A percentile compares a stretch with the other conserved stretches of the same genome.
Evolutionary conservation across 2,329 filamentous ascomycete genomes (phyloP).

Genomic region (Neopestalotiopsis rosae): DNA sequence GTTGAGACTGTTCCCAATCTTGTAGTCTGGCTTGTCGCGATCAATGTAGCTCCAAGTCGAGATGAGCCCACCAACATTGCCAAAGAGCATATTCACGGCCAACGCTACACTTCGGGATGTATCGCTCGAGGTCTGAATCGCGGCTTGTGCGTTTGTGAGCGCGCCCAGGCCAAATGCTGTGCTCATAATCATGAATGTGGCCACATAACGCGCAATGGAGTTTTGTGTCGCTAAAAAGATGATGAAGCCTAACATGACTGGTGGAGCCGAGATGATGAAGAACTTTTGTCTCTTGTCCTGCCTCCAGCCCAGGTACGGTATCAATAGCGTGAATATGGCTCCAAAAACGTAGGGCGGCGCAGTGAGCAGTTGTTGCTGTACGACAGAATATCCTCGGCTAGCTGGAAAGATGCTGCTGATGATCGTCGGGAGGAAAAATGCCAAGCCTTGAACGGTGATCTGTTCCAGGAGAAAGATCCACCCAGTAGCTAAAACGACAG

Average conservation of each 20-base stretch:
- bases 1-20: slow-evolving; percentile 74
- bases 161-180: slow-evolving; percentile 69
- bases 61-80: slow-evolving; percentile 73
- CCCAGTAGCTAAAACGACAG: slow-evolving; percentile 46
- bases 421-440: slow-evolving; percentile 75
- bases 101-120: slow-evolving; percentile 72
- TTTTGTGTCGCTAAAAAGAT: slow-evolving; percentile 68
- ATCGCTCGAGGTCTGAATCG: slow-evolving; percentile 74
- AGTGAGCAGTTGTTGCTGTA: slow-evolving; percentile 72
- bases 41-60: slow-evolving; percentile 70
- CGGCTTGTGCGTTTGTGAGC: slow-evolving; percentile 69
- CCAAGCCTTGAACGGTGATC: slow-evolving; percentile 73
- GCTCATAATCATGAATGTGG: slow-evolving; percentile 71
- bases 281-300: slow-evolving; percentile 65
- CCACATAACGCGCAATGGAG: slow-evolving; percentile 65
- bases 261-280: slow-evolving; percentile 62
- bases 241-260: slow-evolving; percentile 73
- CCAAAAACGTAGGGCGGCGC: slow-evolving; percentile 75
- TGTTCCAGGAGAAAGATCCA: slow-evolving; percentile 36
- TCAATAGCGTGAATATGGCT: slow-evolving; percentile 67
- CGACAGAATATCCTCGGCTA: slow-evolving; percentile 43
- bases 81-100: slow-evolving; percentile 72
- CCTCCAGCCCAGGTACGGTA: slow-evolving; percentile 67
- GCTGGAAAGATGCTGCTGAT: slow-evolving; percentile 70
- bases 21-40: slow-evolving; percentile 68